Percentiles rank a stretch among this genome's conserved stretches.
These are phyloP conservation scores for Globisporangium uncinulatum DNA, from an alignment of 352 stramenopile genomes.

Conservation along the genomic window DNA sequence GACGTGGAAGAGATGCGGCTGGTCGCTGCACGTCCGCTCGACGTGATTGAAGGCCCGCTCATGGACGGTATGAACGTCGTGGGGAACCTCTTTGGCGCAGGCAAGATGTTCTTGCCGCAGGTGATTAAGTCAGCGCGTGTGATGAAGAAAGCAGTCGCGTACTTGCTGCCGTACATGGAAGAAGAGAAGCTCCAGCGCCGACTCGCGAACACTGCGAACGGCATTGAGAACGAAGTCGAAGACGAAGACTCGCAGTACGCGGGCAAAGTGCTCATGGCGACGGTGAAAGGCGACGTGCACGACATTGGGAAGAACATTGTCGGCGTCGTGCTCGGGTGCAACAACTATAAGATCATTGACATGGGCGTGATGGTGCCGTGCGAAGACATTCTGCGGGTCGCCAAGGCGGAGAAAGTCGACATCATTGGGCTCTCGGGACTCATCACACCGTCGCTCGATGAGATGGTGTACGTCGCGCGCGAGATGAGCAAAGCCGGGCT, in stretches of 20 bases:
- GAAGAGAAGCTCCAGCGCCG: conserved; percentile 92
- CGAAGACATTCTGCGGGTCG: conserved; percentile 68
- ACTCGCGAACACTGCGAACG: conserved; percentile 56
- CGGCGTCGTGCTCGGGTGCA: conserved; percentile 96
- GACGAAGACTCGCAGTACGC: conserved; percentile 83
- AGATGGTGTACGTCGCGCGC: conserved; percentile 97
- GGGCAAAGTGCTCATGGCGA: conserved; percentile 96
- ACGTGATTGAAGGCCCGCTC: conserved; percentile 97
- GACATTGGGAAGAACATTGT: conserved; percentile 99
- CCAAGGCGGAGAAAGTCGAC: conserved; percentile 87
- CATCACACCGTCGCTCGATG: conserved; percentile 97
- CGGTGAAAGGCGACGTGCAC: conserved; percentile 98
- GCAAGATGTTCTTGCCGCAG: conserved; percentile 99
- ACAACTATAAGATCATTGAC: conserved; percentile 98
- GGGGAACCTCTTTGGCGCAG: conserved; percentile 94
- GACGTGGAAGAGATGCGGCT: conserved; percentile 95
- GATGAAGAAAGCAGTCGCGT: conserved; percentile 99
- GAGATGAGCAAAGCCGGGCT: conserved; percentile 92
- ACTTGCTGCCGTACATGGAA: conserved; percentile 98
- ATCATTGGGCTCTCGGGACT: conserved; percentile 96
- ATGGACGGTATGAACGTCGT: conserved; percentile 99
- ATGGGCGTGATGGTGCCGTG: conserved; percentile 97
- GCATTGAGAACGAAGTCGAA: conserved; percentile 78
- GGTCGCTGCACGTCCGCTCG: conserved; percentile 68
- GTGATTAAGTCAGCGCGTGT: conserved; percentile 98